Conservation (phyloP, 1,284 basidiomycete species). For the Violaceomyces palustris region DNA sequence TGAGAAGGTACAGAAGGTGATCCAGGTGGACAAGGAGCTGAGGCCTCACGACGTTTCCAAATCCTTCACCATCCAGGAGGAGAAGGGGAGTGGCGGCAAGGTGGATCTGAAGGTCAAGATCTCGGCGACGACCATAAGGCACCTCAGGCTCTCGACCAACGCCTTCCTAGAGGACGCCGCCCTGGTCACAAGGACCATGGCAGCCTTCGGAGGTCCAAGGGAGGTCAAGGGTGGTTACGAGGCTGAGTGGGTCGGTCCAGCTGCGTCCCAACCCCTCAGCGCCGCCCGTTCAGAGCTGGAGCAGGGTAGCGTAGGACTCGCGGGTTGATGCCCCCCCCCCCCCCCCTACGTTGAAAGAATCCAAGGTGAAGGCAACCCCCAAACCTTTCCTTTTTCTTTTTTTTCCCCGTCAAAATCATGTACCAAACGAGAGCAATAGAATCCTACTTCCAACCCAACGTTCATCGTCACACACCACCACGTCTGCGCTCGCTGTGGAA, state of each 20-base stretch:
- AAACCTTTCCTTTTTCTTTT: background rate
- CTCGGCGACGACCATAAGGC: conserved; percentile 39
- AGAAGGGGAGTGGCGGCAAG: background rate
- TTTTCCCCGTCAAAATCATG: too few species aligned
- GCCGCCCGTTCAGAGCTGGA: conserved; percentile 24
- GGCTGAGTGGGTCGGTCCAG: background rate
- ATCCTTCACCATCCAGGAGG: conserved; percentile 11
- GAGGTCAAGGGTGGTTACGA: too few species aligned
- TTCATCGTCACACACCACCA: too few species aligned
- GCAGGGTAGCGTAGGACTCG: conserved; percentile 34
- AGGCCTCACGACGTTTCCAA: conserved; percentile 39
- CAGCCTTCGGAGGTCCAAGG: too few species aligned
- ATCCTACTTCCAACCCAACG: too few species aligned
- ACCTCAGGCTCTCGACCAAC: conserved; percentile 37
- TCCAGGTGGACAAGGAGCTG: conserved; percentile 39
- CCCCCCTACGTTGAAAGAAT: background rate
- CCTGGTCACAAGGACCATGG: conserved; percentile 37
- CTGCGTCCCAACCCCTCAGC: background rate
- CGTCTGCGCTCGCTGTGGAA: too few species aligned
- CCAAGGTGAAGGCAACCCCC: background rate
- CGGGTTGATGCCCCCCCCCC: conserved; percentile 10
- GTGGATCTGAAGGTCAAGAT: conserved; percentile 28
- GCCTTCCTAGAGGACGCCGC: conserved; percentile 38
- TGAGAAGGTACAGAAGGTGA: conserved; percentile 18
- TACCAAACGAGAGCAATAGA: too few species aligned